These are phyloP conservation scores for Populus alba DNA, from an alignment of 345 rosid genomes.

Conservation along the genomic window DNA sequence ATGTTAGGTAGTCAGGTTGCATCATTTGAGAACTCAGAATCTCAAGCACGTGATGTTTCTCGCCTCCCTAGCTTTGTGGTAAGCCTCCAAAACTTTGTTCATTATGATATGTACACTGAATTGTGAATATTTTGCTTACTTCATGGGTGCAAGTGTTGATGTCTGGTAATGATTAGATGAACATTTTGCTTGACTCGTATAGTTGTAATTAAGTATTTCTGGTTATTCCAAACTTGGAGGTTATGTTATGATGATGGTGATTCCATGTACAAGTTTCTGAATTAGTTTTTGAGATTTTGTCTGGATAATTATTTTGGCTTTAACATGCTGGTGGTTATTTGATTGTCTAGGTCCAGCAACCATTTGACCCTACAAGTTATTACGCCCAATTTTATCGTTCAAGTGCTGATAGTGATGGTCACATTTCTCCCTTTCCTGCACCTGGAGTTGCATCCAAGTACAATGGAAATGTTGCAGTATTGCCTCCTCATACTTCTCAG, in stretches of 20 bases:
- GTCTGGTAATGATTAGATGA: neutral
- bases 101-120: conserved; percentile 1
- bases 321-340: conserved; percentile 18
- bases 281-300: neutral
- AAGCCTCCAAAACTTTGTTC: conserved; percentile 28
- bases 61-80: conserved; percentile 78
- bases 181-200: neutral
- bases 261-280: neutral
- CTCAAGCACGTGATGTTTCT: conserved; percentile 70
- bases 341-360: conserved; percentile 60
- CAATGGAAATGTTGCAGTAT: conserved; percentile 65
- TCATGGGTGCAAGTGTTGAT: neutral
- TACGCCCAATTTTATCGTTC: conserved; percentile 78
- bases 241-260: neutral
- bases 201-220: neutral
- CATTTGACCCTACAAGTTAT: conserved; percentile 74
- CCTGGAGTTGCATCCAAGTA: conserved; percentile 71
- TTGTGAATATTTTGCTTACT: neutral
- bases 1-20: conserved; percentile 58
- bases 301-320: conserved; percentile 5
- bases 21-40: conserved; percentile 66
- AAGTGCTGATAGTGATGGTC: conserved; percentile 66
- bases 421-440: conserved; percentile 73
- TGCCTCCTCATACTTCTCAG: conserved; percentile 76
- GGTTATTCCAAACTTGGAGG: neutral